These are phyloP conservation scores for Penstemon davidsonii DNA, from an alignment of 257 asterid species.

Conservation along the genomic window DNA sequence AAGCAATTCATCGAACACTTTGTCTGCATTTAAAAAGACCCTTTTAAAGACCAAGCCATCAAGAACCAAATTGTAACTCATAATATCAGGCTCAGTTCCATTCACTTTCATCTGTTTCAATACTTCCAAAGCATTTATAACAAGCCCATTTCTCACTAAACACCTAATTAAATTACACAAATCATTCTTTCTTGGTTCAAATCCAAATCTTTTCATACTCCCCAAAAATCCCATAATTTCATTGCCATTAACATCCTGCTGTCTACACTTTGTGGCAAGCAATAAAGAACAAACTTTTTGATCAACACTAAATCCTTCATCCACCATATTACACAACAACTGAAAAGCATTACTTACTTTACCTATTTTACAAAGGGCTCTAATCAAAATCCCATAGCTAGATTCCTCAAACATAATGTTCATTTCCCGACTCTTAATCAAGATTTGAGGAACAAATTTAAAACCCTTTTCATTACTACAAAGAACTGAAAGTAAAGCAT, in stretches of 20 bases:
- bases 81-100: slow-evolving; percentile 42
- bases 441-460: slow-evolving; percentile 46
- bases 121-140: slow-evolving; percentile 44
- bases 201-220: slow-evolving; percentile 46
- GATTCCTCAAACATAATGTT: slow-evolving; percentile 62
- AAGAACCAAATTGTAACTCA: slow-evolving; percentile 60
- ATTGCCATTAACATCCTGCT: slow-evolving; percentile 20
- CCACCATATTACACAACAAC: slow-evolving; percentile 49
- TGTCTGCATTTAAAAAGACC: slow-evolving; percentile 47
- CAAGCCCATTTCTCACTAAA: slow-evolving; percentile 41
- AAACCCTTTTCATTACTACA: slow-evolving; percentile 45
- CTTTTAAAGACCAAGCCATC: slow-evolving; percentile 42
- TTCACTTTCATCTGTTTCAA: slow-evolving; percentile 54
- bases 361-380: slow-evolving; percentile 62
- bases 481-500: slow-evolving; percentile 53
- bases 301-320: slow-evolving; percentile 51
- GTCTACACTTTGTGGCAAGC: slow-evolving; percentile 49
- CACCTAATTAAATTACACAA: slow-evolving; percentile 49
- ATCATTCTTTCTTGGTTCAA: slow-evolving; percentile 49
- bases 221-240: slow-evolving; percentile 48
- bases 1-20: slow-evolving; percentile 84
- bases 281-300: slow-evolving; percentile 50
- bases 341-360: slow-evolving; percentile 43
- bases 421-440: slow-evolving; percentile 47
- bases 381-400: slow-evolving; percentile 53